Conservation (phyloP, 306 rosid species). For the Medicago arabica region DNA sequence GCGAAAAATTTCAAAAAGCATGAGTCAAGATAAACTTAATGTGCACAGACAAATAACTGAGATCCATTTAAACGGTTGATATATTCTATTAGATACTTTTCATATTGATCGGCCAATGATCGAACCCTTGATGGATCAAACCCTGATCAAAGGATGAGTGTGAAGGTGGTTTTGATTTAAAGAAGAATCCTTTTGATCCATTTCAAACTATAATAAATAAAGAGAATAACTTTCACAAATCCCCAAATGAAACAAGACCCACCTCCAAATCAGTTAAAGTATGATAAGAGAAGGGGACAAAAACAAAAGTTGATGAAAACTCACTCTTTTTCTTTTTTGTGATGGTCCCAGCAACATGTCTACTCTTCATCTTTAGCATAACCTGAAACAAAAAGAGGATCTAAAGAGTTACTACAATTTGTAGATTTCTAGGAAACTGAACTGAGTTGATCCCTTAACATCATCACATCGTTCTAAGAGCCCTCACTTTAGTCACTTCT, state of each 20-base stretch:
- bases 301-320: slow-evolving; percentile 53
- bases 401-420: slow-evolving; percentile 47
- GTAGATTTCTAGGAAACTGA: slow-evolving; percentile 49
- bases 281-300: slow-evolving; percentile 6
- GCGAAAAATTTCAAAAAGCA: slow-evolving; percentile 23
- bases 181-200: slow-evolving; percentile 43
- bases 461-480: slow-evolving; percentile 45
- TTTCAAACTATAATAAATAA: slow-evolving; percentile 45
- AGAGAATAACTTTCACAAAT: slow-evolving; percentile 75
- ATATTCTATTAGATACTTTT: neutral
- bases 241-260: slow-evolving; percentile 85
- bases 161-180: slow-evolving; percentile 35
- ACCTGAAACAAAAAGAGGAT: slow-evolving; percentile 83
- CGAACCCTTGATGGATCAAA: neutral
- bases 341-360: slow-evolving; percentile 99
- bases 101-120: neutral
- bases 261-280: slow-evolving; percentile 73
- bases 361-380: slow-evolving; percentile 98
- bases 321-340: slow-evolving; percentile 99
- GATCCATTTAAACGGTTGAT: neutral
- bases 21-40: neutral
- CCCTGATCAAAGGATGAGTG: neutral
- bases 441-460: slow-evolving; percentile 39
- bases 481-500: slow-evolving; percentile 50
- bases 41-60: neutral